Evolutionary conservation across 83 land plant genomes (phyloP), one percentile per base, ranked within the genome.

Genomic region (Thuja plicata): DNA sequence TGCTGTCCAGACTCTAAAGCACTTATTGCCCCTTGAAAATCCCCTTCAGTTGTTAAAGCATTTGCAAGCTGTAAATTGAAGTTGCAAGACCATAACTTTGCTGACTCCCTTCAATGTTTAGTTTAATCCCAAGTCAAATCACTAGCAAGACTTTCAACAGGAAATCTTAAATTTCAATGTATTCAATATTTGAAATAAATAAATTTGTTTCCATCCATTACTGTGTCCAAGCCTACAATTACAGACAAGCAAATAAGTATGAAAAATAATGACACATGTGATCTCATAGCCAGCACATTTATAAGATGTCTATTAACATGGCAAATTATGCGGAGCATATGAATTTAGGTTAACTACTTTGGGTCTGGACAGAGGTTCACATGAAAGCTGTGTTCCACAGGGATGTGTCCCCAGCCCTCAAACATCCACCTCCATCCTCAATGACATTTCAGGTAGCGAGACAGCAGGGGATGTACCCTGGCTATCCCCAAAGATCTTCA

Each of bases 21-120:
- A 70, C 93, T 88, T n/a, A 96, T 87, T 37, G 98, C 93, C 55
- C 86, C 92, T 34, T 88, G 92, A 90, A 94, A 95, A 88, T 98
- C 99, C 54, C 95, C 97, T 55, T 97, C 99, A 85, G 96, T 91
- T 16, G 94, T 89, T 66, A 97, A 87, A 27, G 98, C 95, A 88
- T 95, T 96, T 17, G 99, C 99, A 46, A 98, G 94, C 91, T 98
- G 99, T 46, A 98, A 91, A 88, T 92, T 94, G 94, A 98, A 96
- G 88, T 98, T 98, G 91, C 97, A 96, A 12, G 91, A 93, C 99
- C 99, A 98, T 81, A 98, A 86, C 80, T 89, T 91, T 62, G 91
- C 94, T 1, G 94, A 76, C 24, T 91, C 88, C 86, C 96, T 96
- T 93, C 87, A 91, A 87, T 54, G 35, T 74, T 74, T 88, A 78